A percentile compares a stretch with the other conserved stretches of the same genome.
Evolutionary conservation across 768 basidiomycete species (phyloP).

Genomic region (Austroboletus eburneus): DNA sequence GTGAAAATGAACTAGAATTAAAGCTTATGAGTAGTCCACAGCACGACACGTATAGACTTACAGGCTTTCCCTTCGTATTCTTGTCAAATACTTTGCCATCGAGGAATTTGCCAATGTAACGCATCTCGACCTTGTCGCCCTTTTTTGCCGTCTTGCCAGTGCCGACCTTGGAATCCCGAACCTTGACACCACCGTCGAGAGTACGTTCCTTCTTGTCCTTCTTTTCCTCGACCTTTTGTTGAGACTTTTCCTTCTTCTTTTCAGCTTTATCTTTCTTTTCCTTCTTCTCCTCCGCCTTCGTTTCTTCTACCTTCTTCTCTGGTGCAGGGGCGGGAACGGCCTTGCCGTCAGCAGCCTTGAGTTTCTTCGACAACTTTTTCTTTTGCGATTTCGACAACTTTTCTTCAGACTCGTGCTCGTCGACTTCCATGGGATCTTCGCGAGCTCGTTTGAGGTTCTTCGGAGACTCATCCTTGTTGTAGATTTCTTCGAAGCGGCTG

Average conservation of each 20-base stretch:
- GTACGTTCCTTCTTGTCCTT: conserved; percentile 29
- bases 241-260: conserved; percentile 33
- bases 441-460: conserved; percentile 66
- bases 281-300: conserved; percentile 55
- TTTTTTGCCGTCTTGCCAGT: conserved; percentile 84
- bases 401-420: conserved; percentile 29
- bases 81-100: conserved; percentile 76
- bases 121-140: conserved; percentile 78
- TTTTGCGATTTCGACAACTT: conserved; percentile 51
- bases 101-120: conserved; percentile 88
- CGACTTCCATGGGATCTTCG: conserved; percentile 51
- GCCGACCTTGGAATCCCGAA: conserved; percentile 74
- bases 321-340: conserved; percentile 31
- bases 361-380: conserved; percentile 67
- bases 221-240: conserved; percentile 30
- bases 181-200: conserved; percentile 68
- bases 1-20: conserved; percentile 62
- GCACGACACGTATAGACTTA: conserved; percentile 37
- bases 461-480: conserved; percentile 31
- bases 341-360: conserved; percentile 56
- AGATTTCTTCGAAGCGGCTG: conserved; percentile 71
- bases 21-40: background rate
- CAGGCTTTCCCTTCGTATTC: conserved; percentile 83
- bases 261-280: conserved; percentile 49
- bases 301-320: conserved; percentile 29